Base-by-base conservation (phyloP, 768 basidiomycete genomes). In the Amanita thiersii region DNA sequence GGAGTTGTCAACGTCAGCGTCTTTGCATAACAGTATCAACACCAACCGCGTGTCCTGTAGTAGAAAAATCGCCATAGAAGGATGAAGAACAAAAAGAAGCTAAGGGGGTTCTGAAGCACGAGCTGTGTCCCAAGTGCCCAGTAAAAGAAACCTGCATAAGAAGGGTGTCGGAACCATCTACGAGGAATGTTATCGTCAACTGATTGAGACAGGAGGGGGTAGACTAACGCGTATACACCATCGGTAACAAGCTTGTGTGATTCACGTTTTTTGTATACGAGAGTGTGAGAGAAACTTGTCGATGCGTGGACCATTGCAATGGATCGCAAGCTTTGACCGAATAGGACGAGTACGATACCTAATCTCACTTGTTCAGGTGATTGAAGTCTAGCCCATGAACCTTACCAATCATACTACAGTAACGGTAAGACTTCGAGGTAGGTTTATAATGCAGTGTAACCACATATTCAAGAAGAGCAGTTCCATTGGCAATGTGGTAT, bases 41-140 rank as follows among this genome's bases (percentile, higher is more conserved):
- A 65, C 84, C 54, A 42, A 93, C 94, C 73, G 65, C 70, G 64
- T 20, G 84, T 94, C 7, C 96, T 75, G 45, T 67, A 58, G 44
- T 79, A 75, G 62, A 99, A 99, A 69, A 98, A 99, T 36, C 73
- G 68, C 78, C 86, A 92, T 4, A 98, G 66, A 1, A 92, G 59
- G 26, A 73, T 47, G 1, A 70, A 53, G 54, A 85, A 98, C 1
- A 77, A 58, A 2, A 79, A 32, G 48, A 87, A 79, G 10, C 79
- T 79, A 11, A 91, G 21, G 0, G 86, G 76, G 56, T 98, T 99
- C 55, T 91, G 91, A 15, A 98, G 69, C 1, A 90, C 75, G 26
- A 98, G 62, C 57, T 99, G 96, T 0, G 91, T 96, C 2, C 93
- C 91, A 19, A 99, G 54, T 0, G 91, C 92, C 96, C 96, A 98